These are phyloP conservation scores for Ramularia endophylla DNA, from an alignment of 2,329 filamentous ascomycete species.

Conservation along the genomic window DNA sequence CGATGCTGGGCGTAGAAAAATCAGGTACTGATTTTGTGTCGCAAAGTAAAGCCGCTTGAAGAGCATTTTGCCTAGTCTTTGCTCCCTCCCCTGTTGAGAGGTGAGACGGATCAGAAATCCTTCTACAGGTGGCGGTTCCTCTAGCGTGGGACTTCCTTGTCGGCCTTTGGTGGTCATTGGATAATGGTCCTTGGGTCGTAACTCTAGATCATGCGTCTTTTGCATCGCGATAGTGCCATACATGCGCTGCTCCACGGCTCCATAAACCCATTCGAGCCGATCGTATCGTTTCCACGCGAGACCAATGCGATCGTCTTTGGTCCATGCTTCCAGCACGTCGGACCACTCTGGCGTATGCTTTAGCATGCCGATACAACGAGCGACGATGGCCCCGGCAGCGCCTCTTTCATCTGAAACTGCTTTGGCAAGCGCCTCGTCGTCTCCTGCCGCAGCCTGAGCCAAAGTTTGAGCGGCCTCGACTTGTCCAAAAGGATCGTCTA, in stretches of 20 bases:
- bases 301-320: slow-evolving; percentile 53
- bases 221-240: slow-evolving; percentile 64
- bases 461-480: slow-evolving; percentile 41
- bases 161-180: slow-evolving; percentile 44
- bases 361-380: slow-evolving; percentile 54
- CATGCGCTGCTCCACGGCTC: slow-evolving; percentile 61
- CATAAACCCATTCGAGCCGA: slow-evolving; percentile 62
- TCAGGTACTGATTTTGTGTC: slow-evolving; percentile 56
- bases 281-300: slow-evolving; percentile 66
- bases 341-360: slow-evolving; percentile 52
- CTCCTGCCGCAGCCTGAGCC: slow-evolving; percentile 38
- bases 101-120: slow-evolving; percentile 61
- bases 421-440: slow-evolving; percentile 41
- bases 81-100: slow-evolving; percentile 55
- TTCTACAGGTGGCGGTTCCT: slow-evolving; percentile 58
- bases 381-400: slow-evolving; percentile 52
- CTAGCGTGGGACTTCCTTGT: slow-evolving; percentile 39
- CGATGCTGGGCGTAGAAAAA: slow-evolving; percentile 57
- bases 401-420: slow-evolving; percentile 48
- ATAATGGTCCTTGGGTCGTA: slow-evolving; percentile 61
- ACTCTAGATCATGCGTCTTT: slow-evolving; percentile 59
- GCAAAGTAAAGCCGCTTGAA: slow-evolving; percentile 62
- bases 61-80: slow-evolving; percentile 54
- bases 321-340: slow-evolving; percentile 55
- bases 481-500: slow-evolving; percentile 55